Percentiles rank a stretch among this genome's conserved stretches.
Evolutionary conservation across 164 flowering plant species (phyloP).

Genomic region (Tetrastigma voinierianum): DNA sequence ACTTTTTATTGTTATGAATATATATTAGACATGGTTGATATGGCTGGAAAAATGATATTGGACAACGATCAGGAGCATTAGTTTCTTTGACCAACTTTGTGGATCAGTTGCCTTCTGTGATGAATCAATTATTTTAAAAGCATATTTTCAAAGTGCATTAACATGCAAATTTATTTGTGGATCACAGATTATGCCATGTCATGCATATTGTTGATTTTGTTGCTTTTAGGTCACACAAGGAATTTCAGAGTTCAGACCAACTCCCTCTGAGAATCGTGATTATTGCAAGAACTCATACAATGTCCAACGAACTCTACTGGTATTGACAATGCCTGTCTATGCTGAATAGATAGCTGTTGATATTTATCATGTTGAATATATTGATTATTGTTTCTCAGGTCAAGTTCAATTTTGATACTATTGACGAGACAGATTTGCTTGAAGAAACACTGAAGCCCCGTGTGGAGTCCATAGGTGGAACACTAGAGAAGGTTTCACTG

Average conservation of each 20-base stretch:
- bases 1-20: neutral
- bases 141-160: neutral
- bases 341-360: neutral
- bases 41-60: conserved; percentile 54
- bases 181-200: too few relatives aligned
- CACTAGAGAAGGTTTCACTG: conserved; percentile 62
- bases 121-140: conserved; percentile 58
- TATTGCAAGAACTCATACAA: conserved; percentile 66
- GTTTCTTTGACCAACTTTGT: conserved; percentile 63
- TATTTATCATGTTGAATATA: neutral
- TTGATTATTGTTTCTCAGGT: conserved; percentile 40
- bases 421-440: conserved; percentile 83
- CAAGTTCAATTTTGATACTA: conserved; percentile 75
- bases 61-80: conserved; percentile 57
- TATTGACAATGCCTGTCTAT: conserved; percentile 19
- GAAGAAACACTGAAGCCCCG: conserved; percentile 78
- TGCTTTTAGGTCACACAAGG: conserved; percentile 67
- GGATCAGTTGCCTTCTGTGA: conserved; percentile 84
- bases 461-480: conserved; percentile 67
- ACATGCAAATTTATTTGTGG: neutral
- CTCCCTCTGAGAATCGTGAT: conserved; percentile 83
- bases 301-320: conserved; percentile 75
- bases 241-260: conserved; percentile 88
- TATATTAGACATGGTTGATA: conserved; percentile 69
- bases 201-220: neutral